Percentiles rank a stretch among this genome's conserved stretches.
Evolutionary conservation across 805 yeast genomes (phyloP).

Genomic region (Saturnispora diversa): DNA sequence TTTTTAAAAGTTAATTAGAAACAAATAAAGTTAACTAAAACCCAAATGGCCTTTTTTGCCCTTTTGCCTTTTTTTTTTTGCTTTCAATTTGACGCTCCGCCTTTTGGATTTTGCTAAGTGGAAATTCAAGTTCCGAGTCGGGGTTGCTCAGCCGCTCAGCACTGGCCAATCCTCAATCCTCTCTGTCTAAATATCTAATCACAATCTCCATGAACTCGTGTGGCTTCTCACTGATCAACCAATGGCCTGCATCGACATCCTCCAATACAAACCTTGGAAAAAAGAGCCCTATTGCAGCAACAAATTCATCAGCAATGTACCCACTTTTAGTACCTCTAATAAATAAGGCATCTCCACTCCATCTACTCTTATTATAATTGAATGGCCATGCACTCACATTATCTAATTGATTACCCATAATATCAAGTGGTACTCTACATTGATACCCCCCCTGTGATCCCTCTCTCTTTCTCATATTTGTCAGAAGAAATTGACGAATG

Average conservation of each 20-base stretch:
- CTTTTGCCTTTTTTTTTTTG: too few species aligned
- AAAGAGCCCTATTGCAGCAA: constrained; percentile 62
- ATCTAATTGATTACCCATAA: constrained; percentile 58
- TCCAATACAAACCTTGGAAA: constrained; percentile 71
- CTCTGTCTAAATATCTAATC: constrained; percentile 38
- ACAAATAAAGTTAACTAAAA: too few species aligned
- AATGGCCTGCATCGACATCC: constrained; percentile 83
- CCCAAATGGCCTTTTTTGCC: too few species aligned
- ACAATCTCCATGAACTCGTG: constrained; percentile 57
- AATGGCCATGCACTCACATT: constrained; percentile 72
- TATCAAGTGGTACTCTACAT: constrained; percentile 63
- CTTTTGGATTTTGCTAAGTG: too few species aligned
- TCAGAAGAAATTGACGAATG: constrained; percentile 69
- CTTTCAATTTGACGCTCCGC: constrained; percentile 5
- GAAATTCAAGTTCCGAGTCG: constrained; percentile 4
- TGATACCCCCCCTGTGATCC: constrained; percentile 29
- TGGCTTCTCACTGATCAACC: constrained; percentile 88
- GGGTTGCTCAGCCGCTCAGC: constrained; percentile 3
- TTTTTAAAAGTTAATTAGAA: too few species aligned
- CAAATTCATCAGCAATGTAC: constrained; percentile 75
- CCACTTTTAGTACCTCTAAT: constrained; percentile 69
- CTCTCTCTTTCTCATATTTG: constrained; percentile 48
- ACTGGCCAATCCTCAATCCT: not conserved
- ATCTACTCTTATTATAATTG: constrained; percentile 44
- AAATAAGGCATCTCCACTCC: constrained; percentile 68